Conservation (phyloP, 495 filamentous ascomycete genomes). For the Physcia stellaris region DNA sequence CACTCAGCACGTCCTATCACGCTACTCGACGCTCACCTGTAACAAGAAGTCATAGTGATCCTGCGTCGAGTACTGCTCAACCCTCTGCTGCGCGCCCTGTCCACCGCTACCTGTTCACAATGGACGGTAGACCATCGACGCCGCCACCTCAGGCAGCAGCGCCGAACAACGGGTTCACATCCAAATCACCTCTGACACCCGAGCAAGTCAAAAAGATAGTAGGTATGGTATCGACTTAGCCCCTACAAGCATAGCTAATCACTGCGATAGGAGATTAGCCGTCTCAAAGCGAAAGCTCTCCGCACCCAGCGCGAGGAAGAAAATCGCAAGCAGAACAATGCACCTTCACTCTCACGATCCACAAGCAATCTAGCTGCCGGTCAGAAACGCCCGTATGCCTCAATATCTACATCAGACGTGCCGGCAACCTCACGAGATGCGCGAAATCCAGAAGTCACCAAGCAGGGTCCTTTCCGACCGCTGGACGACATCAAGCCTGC, state of each 20-base stretch:
- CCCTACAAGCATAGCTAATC: constrained; percentile 3
- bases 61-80: no score
- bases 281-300: constrained; percentile 82
- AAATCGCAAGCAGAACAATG: constrained; percentile 17
- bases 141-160: constrained; percentile 36
- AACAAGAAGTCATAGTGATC: no score
- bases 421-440: constrained; percentile 60
- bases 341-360: constrained; percentile 16
- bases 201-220: constrained; percentile 61
- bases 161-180: constrained; percentile 25
- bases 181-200: constrained; percentile 50
- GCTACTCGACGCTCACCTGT: no score
- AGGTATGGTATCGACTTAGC: constrained; percentile 12
- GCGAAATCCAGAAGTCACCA: constrained; percentile 18
- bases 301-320: constrained; percentile 51
- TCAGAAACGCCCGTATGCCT: constrained; percentile 46
- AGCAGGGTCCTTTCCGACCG: constrained; percentile 21
- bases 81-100: no score
- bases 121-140: constrained; percentile 39
- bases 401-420: constrained; percentile 44
- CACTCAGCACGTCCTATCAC: no score
- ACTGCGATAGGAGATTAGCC: constrained; percentile 60
- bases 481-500: constrained; percentile 53
- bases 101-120: constrained; percentile 8
- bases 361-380: constrained; percentile 27